These are phyloP conservation scores for Aspergillus heteromorphus DNA, from an alignment of 495 filamentous ascomycete genomes.

Conservation along the genomic window DNA sequence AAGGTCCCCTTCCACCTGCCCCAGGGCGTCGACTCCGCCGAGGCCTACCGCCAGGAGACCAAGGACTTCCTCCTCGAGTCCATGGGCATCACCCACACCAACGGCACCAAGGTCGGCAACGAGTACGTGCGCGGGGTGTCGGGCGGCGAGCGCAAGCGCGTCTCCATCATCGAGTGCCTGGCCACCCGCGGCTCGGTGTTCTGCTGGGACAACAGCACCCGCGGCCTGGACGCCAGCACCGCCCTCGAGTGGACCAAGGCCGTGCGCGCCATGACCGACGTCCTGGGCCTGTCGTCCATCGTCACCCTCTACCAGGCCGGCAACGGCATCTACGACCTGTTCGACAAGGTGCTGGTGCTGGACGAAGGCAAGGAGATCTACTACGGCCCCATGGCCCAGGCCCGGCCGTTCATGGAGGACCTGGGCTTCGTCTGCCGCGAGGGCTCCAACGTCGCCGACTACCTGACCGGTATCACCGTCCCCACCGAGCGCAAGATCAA, in stretches of 20 bases:
- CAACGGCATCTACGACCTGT: constrained; percentile 56
- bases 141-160: constrained; percentile 75
- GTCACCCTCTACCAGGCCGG: constrained; percentile 58
- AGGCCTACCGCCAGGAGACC: constrained; percentile 40
- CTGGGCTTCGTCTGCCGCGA: constrained; percentile 64
- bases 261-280: constrained; percentile 43
- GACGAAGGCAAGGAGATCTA: constrained; percentile 60
- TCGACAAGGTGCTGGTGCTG: constrained; percentile 66
- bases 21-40: constrained; percentile 36
- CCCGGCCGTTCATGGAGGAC: constrained; percentile 62
- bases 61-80: constrained; percentile 70
- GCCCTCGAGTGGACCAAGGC: constrained; percentile 52
- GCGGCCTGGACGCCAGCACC: constrained; percentile 56
- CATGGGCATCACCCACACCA: constrained; percentile 72
- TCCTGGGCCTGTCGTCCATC: constrained; percentile 41
- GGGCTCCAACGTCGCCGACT: constrained; percentile 64
- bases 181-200: constrained; percentile 58
- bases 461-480: constrained; percentile 69
- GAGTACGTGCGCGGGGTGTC: constrained; percentile 75
- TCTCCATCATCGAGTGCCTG: constrained; percentile 62
- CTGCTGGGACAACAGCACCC: constrained; percentile 60
- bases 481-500: constrained; percentile 58
- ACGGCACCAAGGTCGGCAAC: constrained; percentile 74
- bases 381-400: constrained; percentile 53
- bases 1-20: constrained; percentile 37